phyloP scores from a whole-genome alignment of 805 yeast species.

The Priceomyces castillae region DNA sequence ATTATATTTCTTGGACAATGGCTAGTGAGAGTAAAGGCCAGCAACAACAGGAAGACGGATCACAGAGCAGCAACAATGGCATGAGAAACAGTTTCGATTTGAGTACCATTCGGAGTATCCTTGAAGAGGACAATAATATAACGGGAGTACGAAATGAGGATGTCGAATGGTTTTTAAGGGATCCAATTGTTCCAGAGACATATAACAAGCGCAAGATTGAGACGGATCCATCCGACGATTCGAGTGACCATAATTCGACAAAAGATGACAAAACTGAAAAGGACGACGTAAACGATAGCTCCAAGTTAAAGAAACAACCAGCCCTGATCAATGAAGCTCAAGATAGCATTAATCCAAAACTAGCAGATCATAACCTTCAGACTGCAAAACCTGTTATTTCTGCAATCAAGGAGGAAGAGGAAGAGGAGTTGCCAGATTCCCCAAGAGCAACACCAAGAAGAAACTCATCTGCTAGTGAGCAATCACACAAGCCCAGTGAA shows the following conservation, averaged over 20 bases:
- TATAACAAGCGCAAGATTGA: neutral
- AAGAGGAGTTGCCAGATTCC: neutral
- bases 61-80: neutral
- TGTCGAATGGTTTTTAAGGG: conserved; percentile 53
- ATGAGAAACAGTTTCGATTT: conserved; percentile 13
- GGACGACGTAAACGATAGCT: neutral
- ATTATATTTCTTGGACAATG: neutral
- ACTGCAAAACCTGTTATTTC: neutral
- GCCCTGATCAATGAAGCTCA: neutral
- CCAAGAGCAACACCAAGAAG: conserved; percentile 1
- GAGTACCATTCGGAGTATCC: conserved; percentile 19
- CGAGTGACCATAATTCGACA: neutral
- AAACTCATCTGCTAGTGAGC: conserved; percentile 1
- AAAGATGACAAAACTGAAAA: neutral
- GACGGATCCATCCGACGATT: too few relatives aligned
- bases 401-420: neutral
- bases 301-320: neutral
- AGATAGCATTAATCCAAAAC: neutral
- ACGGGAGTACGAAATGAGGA: conserved; percentile 41
- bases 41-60: neutral
- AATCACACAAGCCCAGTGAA: neutral
- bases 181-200: conserved; percentile 16
- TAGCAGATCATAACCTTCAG: too few relatives aligned
- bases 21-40: neutral
- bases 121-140: conserved; percentile 20